Evolutionary conservation across 2,329 filamentous ascomycete species (phyloP), one percentile per base, ranked within the genome.

Genomic region (Verruconis gallopava): DNA sequence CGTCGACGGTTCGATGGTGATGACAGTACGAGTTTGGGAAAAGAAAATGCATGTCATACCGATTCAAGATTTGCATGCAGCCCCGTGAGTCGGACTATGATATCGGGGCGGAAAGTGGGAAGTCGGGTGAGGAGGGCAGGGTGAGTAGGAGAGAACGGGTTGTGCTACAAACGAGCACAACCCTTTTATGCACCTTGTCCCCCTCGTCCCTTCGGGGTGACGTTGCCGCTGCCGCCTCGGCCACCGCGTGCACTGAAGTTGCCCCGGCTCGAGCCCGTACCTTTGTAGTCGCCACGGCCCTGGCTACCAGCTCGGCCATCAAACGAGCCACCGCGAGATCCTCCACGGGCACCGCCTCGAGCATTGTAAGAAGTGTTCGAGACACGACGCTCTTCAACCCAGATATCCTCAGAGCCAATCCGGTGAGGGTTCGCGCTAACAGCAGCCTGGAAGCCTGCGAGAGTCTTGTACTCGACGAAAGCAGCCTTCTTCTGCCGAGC

Each of bases 391-490:
- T 89, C 84, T 66, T 96, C 91, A 44, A 98, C 82, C 47, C 76
- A 71, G 53, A 98, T 81, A 54, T 76, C 79, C 62, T 94, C 81
- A 2, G 78, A 81, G 53, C 81, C 84, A 48, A 98, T 75, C 35
- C 74, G 73, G 65, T 93, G 85, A 25, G 89, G 89, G 66, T 93
- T 96, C 51, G 80, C 81, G 47, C 75, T 75, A 28, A 85, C 72
- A 34, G 91, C 91, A 48, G 83, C 81, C 60, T 85, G 75, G 65
- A 93, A 95, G 37, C 77, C 85, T 43, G 86, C 77, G 17, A 76
- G 59, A 37, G 80, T 82, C 56, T 79, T 81, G 63, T 91, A 98
- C 61, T 98, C 91, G 46, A 95, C 85, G 57, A 96, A 96, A 19
- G 91, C 91, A 56, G 86, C 95, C 72, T 91, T 95, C 89, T 94